These are phyloP conservation scores for Neckera pumila DNA, from an alignment of 225 moss, liverwort and hornwort species.

Conservation along the genomic window DNA sequence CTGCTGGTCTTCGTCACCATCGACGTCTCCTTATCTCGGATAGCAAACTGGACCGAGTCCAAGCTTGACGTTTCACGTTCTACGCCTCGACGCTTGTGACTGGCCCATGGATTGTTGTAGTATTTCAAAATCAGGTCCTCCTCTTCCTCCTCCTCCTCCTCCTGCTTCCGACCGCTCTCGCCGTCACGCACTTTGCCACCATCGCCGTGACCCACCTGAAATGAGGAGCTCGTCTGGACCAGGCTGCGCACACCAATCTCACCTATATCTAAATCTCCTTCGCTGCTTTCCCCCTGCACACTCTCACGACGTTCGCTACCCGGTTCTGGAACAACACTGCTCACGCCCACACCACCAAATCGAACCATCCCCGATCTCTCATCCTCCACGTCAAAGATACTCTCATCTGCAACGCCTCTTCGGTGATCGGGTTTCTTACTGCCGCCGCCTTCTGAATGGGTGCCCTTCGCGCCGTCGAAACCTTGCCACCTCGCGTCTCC, in stretches of 20 bases:
- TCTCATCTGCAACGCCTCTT: slow-evolving; percentile 43
- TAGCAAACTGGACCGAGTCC: slow-evolving; percentile 19
- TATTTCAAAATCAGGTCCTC: slow-evolving; percentile 82
- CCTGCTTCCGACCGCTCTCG: slow-evolving; percentile 39
- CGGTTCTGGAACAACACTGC: slow-evolving; percentile 76
- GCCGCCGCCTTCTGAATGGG: slow-evolving; percentile 19
- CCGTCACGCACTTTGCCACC: slow-evolving; percentile 32
- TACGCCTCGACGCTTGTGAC: slow-evolving; percentile 67
- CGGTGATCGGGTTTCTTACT: slow-evolving; percentile 45
- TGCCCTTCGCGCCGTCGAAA: slow-evolving; percentile 51
- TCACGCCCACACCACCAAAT: slow-evolving; percentile 75
- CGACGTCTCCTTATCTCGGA: slow-evolving; percentile 35
- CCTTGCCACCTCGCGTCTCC: slow-evolving; percentile 75
- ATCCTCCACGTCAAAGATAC: slow-evolving; percentile 20
- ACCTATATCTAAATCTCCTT: slow-evolving; percentile 52
- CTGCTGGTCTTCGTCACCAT: slow-evolving; percentile 28
- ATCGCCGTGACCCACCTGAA: slow-evolving; percentile 28
- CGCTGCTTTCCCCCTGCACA: slow-evolving; percentile 71
- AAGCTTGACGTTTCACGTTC: slow-evolving; percentile 55
- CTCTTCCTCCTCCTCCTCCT: slow-evolving; percentile 62
- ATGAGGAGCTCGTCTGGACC: slow-evolving; percentile 31
- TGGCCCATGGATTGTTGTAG: slow-evolving; percentile 86
- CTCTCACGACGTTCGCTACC: slow-evolving; percentile 79
- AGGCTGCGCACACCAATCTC: slow-evolving; percentile 32
- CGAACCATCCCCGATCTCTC: slow-evolving; percentile 48